Percentiles rank a stretch among this genome's conserved stretches.
Evolutionary conservation across 495 filamentous ascomycete species (phyloP).

Genomic region (Neurospora africana): DNA sequence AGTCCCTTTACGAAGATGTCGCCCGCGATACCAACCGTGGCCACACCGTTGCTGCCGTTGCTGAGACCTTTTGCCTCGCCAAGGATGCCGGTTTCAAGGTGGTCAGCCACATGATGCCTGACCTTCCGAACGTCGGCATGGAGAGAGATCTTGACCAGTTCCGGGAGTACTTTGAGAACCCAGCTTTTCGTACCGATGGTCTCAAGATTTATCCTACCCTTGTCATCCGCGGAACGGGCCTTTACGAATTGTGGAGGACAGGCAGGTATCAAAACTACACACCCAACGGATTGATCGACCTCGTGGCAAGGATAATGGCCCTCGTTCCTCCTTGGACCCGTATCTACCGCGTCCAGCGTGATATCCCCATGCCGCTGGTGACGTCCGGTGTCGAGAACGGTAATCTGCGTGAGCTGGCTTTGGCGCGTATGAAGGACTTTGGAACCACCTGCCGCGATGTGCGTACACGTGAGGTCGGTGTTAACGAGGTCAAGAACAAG

Average conservation of each 20-base stretch:
- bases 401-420: conserved; percentile 83
- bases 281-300: conserved; percentile 87
- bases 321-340: conserved; percentile 95
- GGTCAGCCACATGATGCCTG: conserved; percentile 99
- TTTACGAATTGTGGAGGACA: conserved; percentile 96
- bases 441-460: conserved; percentile 95
- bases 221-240: conserved; percentile 90
- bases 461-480: conserved; percentile 92
- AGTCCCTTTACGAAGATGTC: conserved; percentile 97
- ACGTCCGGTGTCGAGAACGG: conserved; percentile 96
- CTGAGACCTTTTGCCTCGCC: conserved; percentile 85
- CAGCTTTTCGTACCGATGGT: conserved; percentile 92
- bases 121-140: conserved; percentile 96
- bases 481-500: conserved; percentile 98
- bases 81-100: conserved; percentile 99
- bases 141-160: conserved; percentile 96
- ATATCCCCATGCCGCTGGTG: conserved; percentile 97
- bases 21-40: conserved; percentile 94
- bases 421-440: conserved; percentile 97
- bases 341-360: conserved; percentile 95
- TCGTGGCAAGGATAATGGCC: conserved; percentile 89
- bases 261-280: conserved; percentile 98
- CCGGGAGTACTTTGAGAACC: conserved; percentile 94
- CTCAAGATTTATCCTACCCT: conserved; percentile 97
- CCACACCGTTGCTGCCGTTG: conserved; percentile 89